Evolutionary conservation across 1,284 basidiomycete genomes (phyloP), one percentile per base, ranked within the genome.

Genomic region (Cryptococcus jaspeensis): DNA sequence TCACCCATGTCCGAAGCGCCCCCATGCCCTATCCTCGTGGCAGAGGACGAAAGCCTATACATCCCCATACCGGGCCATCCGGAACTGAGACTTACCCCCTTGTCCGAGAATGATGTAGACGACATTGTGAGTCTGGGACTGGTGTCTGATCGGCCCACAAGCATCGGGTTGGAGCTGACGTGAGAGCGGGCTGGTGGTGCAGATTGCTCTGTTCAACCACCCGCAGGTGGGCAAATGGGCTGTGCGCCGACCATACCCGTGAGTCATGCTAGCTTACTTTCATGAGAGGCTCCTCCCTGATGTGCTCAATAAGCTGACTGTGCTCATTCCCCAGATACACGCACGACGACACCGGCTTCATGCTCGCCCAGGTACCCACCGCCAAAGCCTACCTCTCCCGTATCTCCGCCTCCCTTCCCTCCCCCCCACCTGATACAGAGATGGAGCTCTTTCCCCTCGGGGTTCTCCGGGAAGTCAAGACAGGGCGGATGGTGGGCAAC

Each of bases 161-260:
- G 20, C 15, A 22, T 9, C 15, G 18, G 9, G 22, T 22, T 1
- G 20, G 7, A 22, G 43, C n/a, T 23, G 15, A 16, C n/a, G 13
- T 18, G 8, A 7, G 23, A 7, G 15, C 28, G n/a, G n/a, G 46
- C 16, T n/a, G n/a, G n/a, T n/a, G 15, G 9, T 36, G 37, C 32
- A 49, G 47, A 15, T 49, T 5, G 32, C 18, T 7, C 47, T 49
- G 5, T 49, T 20, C 47, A 49, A 49, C 32, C 36, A 32, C 12
- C 47, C 47, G n/a, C 35, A 49, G 36, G 38, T 49, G 13, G 47
- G 47, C 20, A 49, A 39, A 23, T 49, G 47, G 47, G 36, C 38
- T 32, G 16, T 25, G 32, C 47, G 37, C 11, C 32, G 47, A 7
- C 47, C 47, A 8, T 49, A n/a, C 37, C 47, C 47, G 32, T 49